Evolutionary conservation across 768 basidiomycete species (phyloP).

Genomic region (Amyloporia xantha): DNA sequence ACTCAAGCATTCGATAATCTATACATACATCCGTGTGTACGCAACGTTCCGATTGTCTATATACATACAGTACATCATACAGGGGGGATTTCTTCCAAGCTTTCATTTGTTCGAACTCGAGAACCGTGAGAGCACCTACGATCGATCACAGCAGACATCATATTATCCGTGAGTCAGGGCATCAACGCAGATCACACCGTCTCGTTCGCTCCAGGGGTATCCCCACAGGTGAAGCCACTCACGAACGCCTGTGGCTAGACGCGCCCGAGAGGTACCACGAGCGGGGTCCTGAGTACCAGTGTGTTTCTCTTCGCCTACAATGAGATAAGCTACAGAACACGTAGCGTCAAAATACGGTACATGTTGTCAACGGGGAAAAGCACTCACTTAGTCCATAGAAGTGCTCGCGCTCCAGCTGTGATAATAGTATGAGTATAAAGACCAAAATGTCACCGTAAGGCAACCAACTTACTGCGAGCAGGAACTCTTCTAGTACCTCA

Average conservation of each 20-base stretch:
- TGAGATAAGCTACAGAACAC: slow-evolving; percentile 56
- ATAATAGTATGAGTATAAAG: neutral
- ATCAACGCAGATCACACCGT: slow-evolving; percentile 88
- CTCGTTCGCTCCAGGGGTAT: slow-evolving; percentile 92
- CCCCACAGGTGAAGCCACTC: slow-evolving; percentile 93
- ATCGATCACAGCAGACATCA: neutral
- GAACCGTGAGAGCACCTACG: neutral
- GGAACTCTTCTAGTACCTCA: slow-evolving; percentile 84
- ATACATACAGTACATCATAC: slow-evolving; percentile 2
- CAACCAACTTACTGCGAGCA: slow-evolving; percentile 66
- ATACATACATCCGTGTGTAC: slow-evolving; percentile 4
- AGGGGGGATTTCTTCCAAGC: slow-evolving; percentile 1
- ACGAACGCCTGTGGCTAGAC: slow-evolving; percentile 80
- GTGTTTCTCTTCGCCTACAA: slow-evolving; percentile 96
- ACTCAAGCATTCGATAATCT: neutral
- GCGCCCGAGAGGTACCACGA: slow-evolving; percentile 75
- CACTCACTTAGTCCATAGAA: slow-evolving; percentile 77
- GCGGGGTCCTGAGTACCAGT: slow-evolving; percentile 83
- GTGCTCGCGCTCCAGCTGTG: slow-evolving; percentile 78
- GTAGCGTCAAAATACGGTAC: neutral
- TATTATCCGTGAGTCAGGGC: slow-evolving; percentile 56
- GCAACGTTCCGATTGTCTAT: slow-evolving; percentile 2
- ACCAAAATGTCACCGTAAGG: neutral
- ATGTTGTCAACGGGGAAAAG: too few species aligned
- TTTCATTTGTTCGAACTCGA: neutral